These are phyloP conservation scores for Candida montana DNA, from an alignment of 805 yeast genomes.

Conservation along the genomic window DNA sequence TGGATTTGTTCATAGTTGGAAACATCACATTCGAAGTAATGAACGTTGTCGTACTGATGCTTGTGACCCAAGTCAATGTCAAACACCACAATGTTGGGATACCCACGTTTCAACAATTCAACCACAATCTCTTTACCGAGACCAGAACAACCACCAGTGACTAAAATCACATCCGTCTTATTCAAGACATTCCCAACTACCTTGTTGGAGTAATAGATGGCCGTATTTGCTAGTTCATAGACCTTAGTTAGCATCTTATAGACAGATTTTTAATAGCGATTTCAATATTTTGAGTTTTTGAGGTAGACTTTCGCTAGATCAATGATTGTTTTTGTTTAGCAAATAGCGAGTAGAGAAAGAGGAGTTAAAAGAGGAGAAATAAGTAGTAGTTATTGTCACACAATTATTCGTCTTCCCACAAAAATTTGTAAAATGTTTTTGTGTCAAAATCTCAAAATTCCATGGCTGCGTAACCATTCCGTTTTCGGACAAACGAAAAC, in stretches of 20 bases:
- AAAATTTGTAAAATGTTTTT: too few relatives aligned
- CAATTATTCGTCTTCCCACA: too few relatives aligned
- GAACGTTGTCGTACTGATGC: constrained; percentile 28
- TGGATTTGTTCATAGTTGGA: constrained; percentile 43
- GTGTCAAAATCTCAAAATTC: too few relatives aligned
- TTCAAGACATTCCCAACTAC: constrained; percentile 50
- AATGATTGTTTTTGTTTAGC: too few relatives aligned
- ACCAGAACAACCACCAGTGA: constrained; percentile 86
- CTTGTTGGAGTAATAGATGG: constrained; percentile 17
- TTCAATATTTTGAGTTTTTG: too few relatives aligned
- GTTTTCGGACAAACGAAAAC: too few relatives aligned
- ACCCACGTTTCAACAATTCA: constrained; percentile 37
- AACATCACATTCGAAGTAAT: constrained; percentile 68
- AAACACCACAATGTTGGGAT: constrained; percentile 53
- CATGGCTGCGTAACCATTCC: too few relatives aligned
- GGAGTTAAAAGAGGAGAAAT: too few relatives aligned
- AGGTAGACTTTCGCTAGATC: too few relatives aligned
- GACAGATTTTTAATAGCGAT: not conserved
- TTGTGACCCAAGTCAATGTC: constrained; percentile 42
- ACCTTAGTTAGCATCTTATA: constrained; percentile 1
- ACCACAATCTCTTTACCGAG: constrained; percentile 62
- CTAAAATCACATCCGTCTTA: constrained; percentile 56
- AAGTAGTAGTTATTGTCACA: too few relatives aligned
- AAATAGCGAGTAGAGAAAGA: not conserved
- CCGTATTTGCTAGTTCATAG: constrained; percentile 3